Evolutionary conservation across 768 basidiomycete genomes (phyloP).

Genomic region (Austroboletus festivus): DNA sequence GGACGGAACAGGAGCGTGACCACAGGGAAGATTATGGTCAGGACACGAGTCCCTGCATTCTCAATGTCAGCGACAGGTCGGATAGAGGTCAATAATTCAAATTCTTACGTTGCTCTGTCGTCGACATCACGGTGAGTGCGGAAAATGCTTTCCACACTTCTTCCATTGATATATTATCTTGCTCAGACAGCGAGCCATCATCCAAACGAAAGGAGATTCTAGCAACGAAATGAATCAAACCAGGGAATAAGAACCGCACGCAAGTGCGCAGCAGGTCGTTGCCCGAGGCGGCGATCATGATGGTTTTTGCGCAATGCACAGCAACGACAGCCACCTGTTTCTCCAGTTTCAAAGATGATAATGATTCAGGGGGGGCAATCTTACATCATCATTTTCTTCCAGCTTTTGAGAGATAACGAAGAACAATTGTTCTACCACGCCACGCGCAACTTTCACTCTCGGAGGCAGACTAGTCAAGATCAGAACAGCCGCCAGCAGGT

Average conservation of each 20-base stretch:
- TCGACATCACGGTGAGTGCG: slow-evolving; percentile 53
- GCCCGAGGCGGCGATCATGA: slow-evolving; percentile 70
- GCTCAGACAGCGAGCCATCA: slow-evolving; percentile 53
- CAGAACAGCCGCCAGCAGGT: slow-evolving; percentile 81
- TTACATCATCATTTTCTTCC: slow-evolving; percentile 64
- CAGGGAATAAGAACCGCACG: slow-evolving; percentile 69
- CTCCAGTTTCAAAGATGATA: slow-evolving; percentile 2
- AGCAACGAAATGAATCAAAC: slow-evolving; percentile 76
- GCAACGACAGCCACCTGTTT: slow-evolving; percentile 76
- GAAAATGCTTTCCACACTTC: slow-evolving; percentile 85
- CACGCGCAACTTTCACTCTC: slow-evolving; percentile 62
- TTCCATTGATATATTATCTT: slow-evolving; percentile 58
- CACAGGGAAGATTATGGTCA: slow-evolving; percentile 74
- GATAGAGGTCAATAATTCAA: neutral
- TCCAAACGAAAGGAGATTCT: slow-evolving; percentile 60
- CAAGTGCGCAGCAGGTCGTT: slow-evolving; percentile 69
- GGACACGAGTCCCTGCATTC: slow-evolving; percentile 55
- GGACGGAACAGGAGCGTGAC: slow-evolving; percentile 67
- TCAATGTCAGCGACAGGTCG: slow-evolving; percentile 13
- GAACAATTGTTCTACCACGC: slow-evolving; percentile 80
- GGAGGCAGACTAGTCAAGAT: slow-evolving; percentile 77
- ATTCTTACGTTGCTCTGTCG: slow-evolving; percentile 61
- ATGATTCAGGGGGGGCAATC: slow-evolving; percentile 12
- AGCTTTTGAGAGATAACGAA: slow-evolving; percentile 82
- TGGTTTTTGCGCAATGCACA: slow-evolving; percentile 84